These are phyloP conservation scores for Quercus lobata DNA, from an alignment of 331 rosid genomes.

Conservation along the genomic window DNA sequence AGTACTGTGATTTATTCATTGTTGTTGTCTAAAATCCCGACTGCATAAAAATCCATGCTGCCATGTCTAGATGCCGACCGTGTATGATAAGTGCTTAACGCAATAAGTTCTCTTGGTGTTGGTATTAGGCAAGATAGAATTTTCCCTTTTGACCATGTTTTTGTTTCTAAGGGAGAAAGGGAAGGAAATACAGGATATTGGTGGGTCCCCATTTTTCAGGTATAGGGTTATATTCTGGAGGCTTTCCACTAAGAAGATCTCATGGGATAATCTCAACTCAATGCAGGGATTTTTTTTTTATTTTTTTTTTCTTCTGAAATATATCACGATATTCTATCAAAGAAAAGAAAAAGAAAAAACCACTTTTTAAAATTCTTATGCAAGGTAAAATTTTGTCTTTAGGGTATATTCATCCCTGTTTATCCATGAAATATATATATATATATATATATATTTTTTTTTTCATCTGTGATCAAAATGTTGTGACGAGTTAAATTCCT, in stretches of 20 bases:
- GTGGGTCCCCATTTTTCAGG: conserved; percentile 27
- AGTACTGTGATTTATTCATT: no score
- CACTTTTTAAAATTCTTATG: neutral
- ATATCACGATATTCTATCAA: conserved; percentile 2
- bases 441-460: no score
- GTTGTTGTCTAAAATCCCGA: no score
- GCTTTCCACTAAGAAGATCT: conserved; percentile 92
- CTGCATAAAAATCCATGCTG: no score
- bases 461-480: neutral
- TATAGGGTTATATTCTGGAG: conserved; percentile 97
- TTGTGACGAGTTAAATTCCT: neutral
- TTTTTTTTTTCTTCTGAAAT: neutral
- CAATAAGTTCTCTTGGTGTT: no score
- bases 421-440: neutral
- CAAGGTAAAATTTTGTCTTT: neutral
- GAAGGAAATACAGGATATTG: no score
- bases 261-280: conserved; percentile 96
- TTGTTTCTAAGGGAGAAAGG: no score
- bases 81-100: no score
- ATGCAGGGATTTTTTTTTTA: conserved; percentile 83
- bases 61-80: no score
- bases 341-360: neutral
- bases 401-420: neutral
- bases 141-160: no score
- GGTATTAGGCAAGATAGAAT: no score